These are phyloP conservation scores for Backusella tuberculispora DNA, from an alignment of 192 early-diverging fungal genomes.

Conservation along the genomic window DNA sequence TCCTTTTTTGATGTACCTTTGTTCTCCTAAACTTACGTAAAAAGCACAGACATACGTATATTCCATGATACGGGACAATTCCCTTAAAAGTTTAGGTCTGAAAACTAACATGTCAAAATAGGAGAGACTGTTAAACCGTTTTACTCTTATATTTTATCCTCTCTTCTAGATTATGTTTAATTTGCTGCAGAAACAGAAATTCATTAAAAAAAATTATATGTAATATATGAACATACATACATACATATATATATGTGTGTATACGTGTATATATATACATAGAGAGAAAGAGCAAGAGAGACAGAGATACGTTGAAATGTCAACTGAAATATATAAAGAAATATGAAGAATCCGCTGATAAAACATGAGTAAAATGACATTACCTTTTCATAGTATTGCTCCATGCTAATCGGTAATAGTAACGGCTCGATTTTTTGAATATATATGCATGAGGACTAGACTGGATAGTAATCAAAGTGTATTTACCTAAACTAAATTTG, in stretches of 20 bases:
- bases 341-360: constrained; percentile 6
- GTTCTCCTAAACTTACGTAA: not conserved
- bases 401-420: not conserved
- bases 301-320: not conserved
- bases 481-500: constrained; percentile 5
- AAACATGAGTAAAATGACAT: not conserved
- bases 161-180: not conserved
- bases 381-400: not conserved
- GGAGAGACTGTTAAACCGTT: not conserved
- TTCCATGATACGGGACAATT: constrained; percentile 9
- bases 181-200: not conserved
- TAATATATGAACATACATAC: not conserved
- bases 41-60: constrained; percentile 16
- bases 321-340: not conserved
- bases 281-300: not conserved
- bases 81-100: constrained; percentile 10
- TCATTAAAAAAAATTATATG: not conserved
- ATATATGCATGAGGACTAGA: not conserved
- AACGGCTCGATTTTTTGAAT: not conserved
- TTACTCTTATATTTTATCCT: not conserved
- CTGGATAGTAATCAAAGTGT: constrained; percentile 10
- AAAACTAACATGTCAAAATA: constrained; percentile 16
- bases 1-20: not conserved
- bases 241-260: not conserved
- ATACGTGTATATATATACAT: constrained; percentile 3